Conservation (phyloP, 179 eudicot genomes). For the Spinacia oleracea region DNA sequence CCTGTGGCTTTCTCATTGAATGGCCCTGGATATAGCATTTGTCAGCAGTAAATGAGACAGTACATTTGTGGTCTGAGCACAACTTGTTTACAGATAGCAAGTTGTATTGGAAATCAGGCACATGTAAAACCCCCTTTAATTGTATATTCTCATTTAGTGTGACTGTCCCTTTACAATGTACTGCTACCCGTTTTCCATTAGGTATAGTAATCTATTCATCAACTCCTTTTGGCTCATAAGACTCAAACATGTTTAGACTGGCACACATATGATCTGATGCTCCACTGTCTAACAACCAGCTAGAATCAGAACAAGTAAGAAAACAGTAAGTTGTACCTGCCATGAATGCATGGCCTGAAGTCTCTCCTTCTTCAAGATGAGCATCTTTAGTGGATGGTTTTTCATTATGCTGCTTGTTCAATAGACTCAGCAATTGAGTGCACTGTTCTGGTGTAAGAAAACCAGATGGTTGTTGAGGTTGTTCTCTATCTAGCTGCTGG, state of each 20-base stretch:
- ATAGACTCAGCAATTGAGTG: too few species aligned
- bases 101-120: not conserved
- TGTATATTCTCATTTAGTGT: not conserved
- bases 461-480: too few species aligned
- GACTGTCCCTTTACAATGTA: not conserved
- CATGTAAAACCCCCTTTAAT: not conserved
- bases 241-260: not conserved
- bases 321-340: not conserved
- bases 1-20: not conserved
- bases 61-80: not conserved
- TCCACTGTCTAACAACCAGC: not conserved
- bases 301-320: too few species aligned
- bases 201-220: not conserved
- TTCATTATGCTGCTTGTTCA: too few species aligned
- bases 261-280: not conserved
- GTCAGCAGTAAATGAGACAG: not conserved
- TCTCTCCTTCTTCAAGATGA: not conserved
- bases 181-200: not conserved
- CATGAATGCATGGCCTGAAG: not conserved
- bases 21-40: not conserved
- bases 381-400: too few species aligned
- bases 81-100: not conserved
- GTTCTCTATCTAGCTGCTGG: too few species aligned
- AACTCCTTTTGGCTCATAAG: not conserved
- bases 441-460: too few species aligned